These are phyloP conservation scores for Remersonia thermophila DNA, from an alignment of 2,329 filamentous ascomycete genomes.

Conservation along the genomic window DNA sequence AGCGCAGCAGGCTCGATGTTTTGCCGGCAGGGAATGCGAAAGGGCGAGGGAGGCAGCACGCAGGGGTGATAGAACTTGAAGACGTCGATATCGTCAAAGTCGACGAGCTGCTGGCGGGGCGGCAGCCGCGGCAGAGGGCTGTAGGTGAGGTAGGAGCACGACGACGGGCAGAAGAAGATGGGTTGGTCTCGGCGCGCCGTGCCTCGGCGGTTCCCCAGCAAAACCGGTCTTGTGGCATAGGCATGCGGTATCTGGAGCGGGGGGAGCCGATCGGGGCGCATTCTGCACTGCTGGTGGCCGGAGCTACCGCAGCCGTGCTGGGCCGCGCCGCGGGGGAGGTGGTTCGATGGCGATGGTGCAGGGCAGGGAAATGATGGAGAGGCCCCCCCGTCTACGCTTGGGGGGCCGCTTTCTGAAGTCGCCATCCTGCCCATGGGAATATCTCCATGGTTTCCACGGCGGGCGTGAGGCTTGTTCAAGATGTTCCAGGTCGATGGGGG, in stretches of 20 bases:
- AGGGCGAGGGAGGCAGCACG: constrained; percentile 8
- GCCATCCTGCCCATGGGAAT: too few relatives aligned
- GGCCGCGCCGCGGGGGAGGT: not conserved
- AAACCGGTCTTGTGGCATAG: not conserved
- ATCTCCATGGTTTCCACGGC: too few relatives aligned
- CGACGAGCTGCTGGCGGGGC: not conserved
- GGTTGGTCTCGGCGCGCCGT: not conserved
- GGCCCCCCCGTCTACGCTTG: too few relatives aligned
- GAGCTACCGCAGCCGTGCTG: not conserved
- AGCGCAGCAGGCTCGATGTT: not conserved
- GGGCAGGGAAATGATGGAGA: not conserved
- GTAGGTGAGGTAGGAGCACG: not conserved
- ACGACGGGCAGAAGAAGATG: not conserved
- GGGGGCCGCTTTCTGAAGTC: too few relatives aligned
- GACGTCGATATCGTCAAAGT: constrained; percentile 7
- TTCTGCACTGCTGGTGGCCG: not conserved
- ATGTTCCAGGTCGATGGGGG: too few relatives aligned
- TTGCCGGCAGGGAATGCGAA: not conserved
- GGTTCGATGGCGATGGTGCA: not conserved
- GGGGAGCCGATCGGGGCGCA: constrained; percentile 4
- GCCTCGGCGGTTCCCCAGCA: not conserved
- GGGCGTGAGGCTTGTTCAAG: too few relatives aligned
- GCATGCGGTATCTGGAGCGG: constrained; percentile 3
- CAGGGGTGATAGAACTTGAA: constrained; percentile 13
- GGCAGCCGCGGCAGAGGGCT: not conserved